Conservation (phyloP, 345 rosid species). For the Ceriops tagal region DNA sequence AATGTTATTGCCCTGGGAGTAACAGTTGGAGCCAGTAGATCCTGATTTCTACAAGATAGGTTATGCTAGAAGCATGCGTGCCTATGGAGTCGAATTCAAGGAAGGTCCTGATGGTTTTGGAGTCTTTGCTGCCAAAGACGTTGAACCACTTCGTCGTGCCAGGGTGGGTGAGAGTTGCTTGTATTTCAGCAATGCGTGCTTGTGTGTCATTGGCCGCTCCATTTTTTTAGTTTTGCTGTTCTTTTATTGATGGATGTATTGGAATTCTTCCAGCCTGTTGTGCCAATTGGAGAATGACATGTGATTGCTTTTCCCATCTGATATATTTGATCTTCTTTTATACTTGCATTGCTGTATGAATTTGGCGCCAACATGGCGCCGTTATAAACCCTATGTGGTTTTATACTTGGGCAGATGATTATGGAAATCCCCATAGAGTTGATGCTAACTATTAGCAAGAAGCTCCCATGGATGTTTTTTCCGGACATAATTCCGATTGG, state of each 20-base stretch:
- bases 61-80: constrained; percentile 73
- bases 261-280: not conserved
- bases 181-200: not conserved
- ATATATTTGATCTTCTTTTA: not conserved
- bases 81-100: constrained; percentile 83
- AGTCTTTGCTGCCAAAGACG: constrained; percentile 85
- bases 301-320: not conserved
- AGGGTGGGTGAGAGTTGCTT: constrained; percentile 48
- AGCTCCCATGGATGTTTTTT: constrained; percentile 97
- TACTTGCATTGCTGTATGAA: not conserved
- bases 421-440: constrained; percentile 95
- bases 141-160: constrained; percentile 80
- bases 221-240: not conserved
- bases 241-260: not conserved
- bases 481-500: constrained; percentile 87
- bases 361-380: not conserved
- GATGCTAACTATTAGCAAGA: constrained; percentile 82
- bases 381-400: not conserved
- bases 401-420: constrained; percentile 49
- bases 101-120: constrained; percentile 92
- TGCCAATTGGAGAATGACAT: not conserved
- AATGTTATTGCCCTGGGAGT: not conserved
- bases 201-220: constrained; percentile 1
- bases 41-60: constrained; percentile 97
- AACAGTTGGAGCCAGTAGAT: constrained; percentile 67